Conservation (phyloP, 148 eudicot genomes). For the Cornus florida region DNA sequence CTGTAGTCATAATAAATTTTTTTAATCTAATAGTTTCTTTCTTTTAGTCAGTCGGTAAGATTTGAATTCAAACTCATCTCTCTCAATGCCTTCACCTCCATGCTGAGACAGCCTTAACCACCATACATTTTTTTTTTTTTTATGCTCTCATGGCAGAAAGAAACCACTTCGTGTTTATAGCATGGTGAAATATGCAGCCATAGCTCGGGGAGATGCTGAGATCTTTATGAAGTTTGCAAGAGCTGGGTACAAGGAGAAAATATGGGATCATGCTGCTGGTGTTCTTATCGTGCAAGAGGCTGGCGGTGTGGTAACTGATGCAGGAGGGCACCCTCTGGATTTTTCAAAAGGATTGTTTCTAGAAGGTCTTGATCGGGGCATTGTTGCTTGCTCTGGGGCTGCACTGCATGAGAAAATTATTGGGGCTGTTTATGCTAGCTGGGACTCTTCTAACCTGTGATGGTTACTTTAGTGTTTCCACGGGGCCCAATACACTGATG, state of each 20-base stretch:
- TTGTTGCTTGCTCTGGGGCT: conserved; percentile 75
- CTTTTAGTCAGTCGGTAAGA: not conserved
- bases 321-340: conserved; percentile 81
- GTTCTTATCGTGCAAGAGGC: conserved; percentile 92
- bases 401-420: conserved; percentile 78
- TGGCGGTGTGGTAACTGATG: conserved; percentile 98
- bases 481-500: not conserved
- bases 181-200: conserved; percentile 97
- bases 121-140: not conserved
- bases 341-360: conserved; percentile 82
- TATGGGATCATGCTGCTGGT: conserved; percentile 99
- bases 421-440: conserved; percentile 83
- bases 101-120: not conserved
- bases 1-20: not conserved
- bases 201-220: conserved; percentile 96
- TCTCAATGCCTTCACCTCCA: not conserved
- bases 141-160: conserved; percentile 49
- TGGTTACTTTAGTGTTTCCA: not conserved
- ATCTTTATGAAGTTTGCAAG: conserved; percentile 87
- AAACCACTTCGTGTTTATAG: conserved; percentile 87
- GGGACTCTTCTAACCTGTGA: conserved; percentile 88
- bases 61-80: not conserved
- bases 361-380: conserved; percentile 92
- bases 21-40: not conserved
- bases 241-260: conserved; percentile 87